A percentile compares a stretch with the other conserved stretches of the same genome.
Conservation (phyloP, 1,284 basidiomycete species). For the Prillingera fragicola region DNA sequence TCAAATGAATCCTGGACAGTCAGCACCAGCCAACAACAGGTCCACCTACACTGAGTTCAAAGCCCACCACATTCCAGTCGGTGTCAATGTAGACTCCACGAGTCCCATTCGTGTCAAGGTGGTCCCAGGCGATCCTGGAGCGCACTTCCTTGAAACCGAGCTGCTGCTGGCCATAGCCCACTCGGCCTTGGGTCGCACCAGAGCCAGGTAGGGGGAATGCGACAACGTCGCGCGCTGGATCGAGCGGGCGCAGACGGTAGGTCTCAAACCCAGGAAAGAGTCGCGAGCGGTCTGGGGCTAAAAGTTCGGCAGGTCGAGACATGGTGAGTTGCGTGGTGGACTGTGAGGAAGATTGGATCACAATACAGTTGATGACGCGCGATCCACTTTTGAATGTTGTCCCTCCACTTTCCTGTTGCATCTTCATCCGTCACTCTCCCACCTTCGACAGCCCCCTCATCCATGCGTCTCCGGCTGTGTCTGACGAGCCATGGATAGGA, state of each 20-base stretch:
- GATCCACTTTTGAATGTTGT: background rate
- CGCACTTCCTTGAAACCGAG: constrained; percentile 59
- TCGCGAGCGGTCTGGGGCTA: constrained; percentile 24
- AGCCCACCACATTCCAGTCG: constrained; percentile 58
- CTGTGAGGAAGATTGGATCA: background rate
- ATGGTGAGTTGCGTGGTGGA: constrained; percentile 9
- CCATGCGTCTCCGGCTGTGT: background rate
- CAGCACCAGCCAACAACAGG: background rate
- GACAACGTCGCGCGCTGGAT: constrained; percentile 24
- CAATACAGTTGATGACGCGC: background rate
- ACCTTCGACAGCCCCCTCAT: background rate
- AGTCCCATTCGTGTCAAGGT: constrained; percentile 56
- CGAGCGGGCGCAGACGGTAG: constrained; percentile 37
- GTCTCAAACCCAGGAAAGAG: constrained; percentile 44
- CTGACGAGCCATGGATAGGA: background rate
- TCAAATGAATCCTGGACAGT: constrained; percentile 51
- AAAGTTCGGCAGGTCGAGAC: constrained; percentile 24
- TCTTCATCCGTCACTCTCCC: background rate
- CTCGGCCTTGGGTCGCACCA: constrained; percentile 38
- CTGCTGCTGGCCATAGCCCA: constrained; percentile 28
- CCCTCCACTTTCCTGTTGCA: background rate
- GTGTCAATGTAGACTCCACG: constrained; percentile 64
- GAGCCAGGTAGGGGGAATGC: constrained; percentile 25
- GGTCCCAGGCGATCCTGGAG: constrained; percentile 77
- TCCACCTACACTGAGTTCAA: constrained; percentile 52